Base-by-base conservation (phyloP, 371 early-diverging fungal genomes). In the Syncephalastrum racemosum region DNA sequence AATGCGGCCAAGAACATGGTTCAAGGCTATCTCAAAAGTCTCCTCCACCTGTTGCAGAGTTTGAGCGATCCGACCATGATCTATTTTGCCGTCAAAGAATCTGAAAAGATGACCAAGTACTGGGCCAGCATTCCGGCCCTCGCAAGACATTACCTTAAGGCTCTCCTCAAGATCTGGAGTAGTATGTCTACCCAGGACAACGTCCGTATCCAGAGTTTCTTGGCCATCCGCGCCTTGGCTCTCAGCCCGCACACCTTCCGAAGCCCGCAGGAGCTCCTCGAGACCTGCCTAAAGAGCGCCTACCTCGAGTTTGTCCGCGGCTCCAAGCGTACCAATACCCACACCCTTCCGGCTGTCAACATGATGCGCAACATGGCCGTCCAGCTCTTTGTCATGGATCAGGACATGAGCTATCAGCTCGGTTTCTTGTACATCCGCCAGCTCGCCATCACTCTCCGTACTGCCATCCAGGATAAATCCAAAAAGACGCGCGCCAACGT, bases 401-500 rank as follows among this genome's bases (percentile, higher is more conserved):
- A 84, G 7, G 80, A 81, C 13, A 66, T 88, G 39, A 87, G 90
- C 36, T 97, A 97, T 75, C 93, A 95, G 67, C 91, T 89, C 61
- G 95, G 87, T 16, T 97, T 97, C 67, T 82, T 90, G 20, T 93
- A 91, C 70, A 86, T 97, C 46, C 89, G 98, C 36, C 95, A 95
- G 68, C 73, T 96, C 54, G 96, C 95, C 4, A 89, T 94, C 57
- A 85, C 88, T 59, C 75, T 97, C 53, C 85, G 98, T 60, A 84
- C 82, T 60, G 91, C 94, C 7, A 90, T 94, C 71, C 83, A 86
- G 58, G 78, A 78, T 16, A 88, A 88, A 53, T 88, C 88, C 48
- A 87, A 88, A 59, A 36, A 36, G 44, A 42, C 23, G 19, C 22
- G n/a, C 25, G 44, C 23, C 19, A 43, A 43, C 43, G 91, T 96